Evolutionary conservation across 768 basidiomycete species (phyloP), one percentile per base, ranked within the genome.

Genomic region (Zangia roseola): DNA sequence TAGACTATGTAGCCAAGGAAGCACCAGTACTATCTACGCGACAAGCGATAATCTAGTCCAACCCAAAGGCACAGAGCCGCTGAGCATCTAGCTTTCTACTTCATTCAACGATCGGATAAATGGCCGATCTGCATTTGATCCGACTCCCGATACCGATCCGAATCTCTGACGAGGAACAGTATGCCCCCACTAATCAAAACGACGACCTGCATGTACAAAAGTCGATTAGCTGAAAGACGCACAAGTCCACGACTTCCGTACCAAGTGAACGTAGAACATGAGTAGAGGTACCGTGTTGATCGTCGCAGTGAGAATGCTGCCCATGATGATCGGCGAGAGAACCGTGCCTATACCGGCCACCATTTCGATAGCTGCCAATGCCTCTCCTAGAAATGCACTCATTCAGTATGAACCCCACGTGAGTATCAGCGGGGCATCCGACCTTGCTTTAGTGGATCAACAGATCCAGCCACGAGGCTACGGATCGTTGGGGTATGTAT

Each of bases 321-420:
- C 66, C 63, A 69, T 65, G 37, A 69, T 45, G 43, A 69, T 24
- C 3, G 65, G 63, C 5, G 68, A 67, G 20, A 68, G 49, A 3
- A 56, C 14, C 5, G 8, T 14, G 24, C 59, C 68, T 3, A 56
- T 48, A 12, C 52, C 53, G 6, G 49, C 19, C 2, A 69, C 57
- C 52, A 69, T 68, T 19, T 59, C 59, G 28, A 68, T 41, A 1
- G 61, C 61, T 34, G 65, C 65, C 33, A 68, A 35, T 33, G 63
- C 58, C 13, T 67, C 61, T 35, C 66, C 66, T 68, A 28, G 19
- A 13, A 19, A 3, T 9, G 6, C 10, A 16, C 28, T 8, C 10
- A 8, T 0, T 56, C 33, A 52, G 21, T 28, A 8, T 17, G 23
- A 6, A 31, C 20, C 24, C 20, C 14, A 21, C 4, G 10, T 14